Evolutionary conservation across 2,329 filamentous ascomycete genomes (phyloP).

Genomic region (Botrytis medusae): DNA sequence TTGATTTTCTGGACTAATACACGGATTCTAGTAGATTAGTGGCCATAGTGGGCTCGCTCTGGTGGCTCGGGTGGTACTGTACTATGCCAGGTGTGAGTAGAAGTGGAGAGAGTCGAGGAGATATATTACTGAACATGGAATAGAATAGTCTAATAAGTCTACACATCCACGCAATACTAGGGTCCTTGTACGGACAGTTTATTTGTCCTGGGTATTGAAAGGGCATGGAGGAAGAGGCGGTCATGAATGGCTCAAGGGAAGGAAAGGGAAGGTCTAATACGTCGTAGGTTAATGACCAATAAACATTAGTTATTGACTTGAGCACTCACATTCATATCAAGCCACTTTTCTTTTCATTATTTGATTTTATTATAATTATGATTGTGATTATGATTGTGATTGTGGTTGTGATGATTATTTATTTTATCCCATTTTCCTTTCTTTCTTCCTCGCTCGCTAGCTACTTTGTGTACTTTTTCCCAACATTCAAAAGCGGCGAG

Average conservation of each 20-base stretch:
- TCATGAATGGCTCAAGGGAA: slow-evolving; percentile 11
- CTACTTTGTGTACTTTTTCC: not conserved
- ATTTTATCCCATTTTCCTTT: slow-evolving; percentile 4
- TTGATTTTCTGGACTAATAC: slow-evolving; percentile 15
- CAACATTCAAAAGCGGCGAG: slow-evolving; percentile 13
- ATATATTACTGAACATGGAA: slow-evolving; percentile 12
- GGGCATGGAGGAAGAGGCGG: slow-evolving; percentile 10
- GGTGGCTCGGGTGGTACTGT: slow-evolving; percentile 3
- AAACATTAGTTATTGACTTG: slow-evolving; percentile 2
- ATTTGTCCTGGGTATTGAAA: not conserved
- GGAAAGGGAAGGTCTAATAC: not conserved
- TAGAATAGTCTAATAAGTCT: not conserved
- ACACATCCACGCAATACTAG: slow-evolving; percentile 5
- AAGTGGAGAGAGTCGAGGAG: slow-evolving; percentile 7
- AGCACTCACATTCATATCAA: not conserved
- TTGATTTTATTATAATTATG: not conserved
- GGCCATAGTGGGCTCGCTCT: slow-evolving; percentile 8
- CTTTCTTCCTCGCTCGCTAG: not conserved
- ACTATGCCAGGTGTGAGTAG: slow-evolving; percentile 9
- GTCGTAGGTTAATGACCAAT: not conserved
- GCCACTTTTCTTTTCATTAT: slow-evolving; percentile 2
- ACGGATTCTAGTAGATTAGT: slow-evolving; percentile 6
- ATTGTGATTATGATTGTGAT: too few relatives aligned
- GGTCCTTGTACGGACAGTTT: slow-evolving; percentile 10
- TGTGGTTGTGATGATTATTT: not conserved